A percentile compares a stretch with the other conserved stretches of the same genome.
phyloP scores from a whole-genome alignment of 768 basidiomycete species.

The Cyclocybe cylindracea region DNA sequence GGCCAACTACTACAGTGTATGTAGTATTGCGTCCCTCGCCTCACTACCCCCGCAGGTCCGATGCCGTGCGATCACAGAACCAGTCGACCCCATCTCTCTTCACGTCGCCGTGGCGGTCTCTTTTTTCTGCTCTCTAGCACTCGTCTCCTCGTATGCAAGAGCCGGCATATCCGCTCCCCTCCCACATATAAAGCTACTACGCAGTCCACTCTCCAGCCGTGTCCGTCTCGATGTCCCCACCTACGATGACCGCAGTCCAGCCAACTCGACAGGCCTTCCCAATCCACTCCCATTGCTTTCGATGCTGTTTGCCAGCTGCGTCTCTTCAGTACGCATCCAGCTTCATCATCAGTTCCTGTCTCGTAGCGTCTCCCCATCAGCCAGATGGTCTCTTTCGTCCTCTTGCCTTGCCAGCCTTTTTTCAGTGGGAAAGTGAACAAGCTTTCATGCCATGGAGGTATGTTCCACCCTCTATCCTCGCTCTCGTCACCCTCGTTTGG shows the following conservation, averaged over 20 bases:
- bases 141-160: constrained; percentile 42
- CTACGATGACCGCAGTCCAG: constrained; percentile 66
- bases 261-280: constrained; percentile 59
- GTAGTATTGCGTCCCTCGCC: constrained; percentile 14
- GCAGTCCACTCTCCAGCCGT: constrained; percentile 65
- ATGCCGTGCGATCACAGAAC: too few species aligned
- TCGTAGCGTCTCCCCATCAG: constrained; percentile 65
- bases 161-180: constrained; percentile 48
- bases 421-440: constrained; percentile 36
- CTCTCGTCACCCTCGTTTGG: constrained; percentile 58
- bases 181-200: constrained; percentile 67
- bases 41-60: not conserved
- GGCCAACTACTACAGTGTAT: constrained; percentile 69
- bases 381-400: constrained; percentile 63
- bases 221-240: constrained; percentile 78
- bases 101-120: constrained; percentile 55
- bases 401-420: constrained; percentile 54
- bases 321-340: constrained; percentile 50
- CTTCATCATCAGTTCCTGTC: constrained; percentile 65
- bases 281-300: constrained; percentile 55
- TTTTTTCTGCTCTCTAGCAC: constrained; percentile 51
- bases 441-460: constrained; percentile 28
- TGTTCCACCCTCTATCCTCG: constrained; percentile 7
- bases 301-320: constrained; percentile 44
- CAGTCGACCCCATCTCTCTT: constrained; percentile 61